Percentiles rank a stretch among this genome's conserved stretches.
phyloP scores from a whole-genome alignment of 2,329 filamentous ascomycete genomes.

The Colletotrichum sojae region DNA sequence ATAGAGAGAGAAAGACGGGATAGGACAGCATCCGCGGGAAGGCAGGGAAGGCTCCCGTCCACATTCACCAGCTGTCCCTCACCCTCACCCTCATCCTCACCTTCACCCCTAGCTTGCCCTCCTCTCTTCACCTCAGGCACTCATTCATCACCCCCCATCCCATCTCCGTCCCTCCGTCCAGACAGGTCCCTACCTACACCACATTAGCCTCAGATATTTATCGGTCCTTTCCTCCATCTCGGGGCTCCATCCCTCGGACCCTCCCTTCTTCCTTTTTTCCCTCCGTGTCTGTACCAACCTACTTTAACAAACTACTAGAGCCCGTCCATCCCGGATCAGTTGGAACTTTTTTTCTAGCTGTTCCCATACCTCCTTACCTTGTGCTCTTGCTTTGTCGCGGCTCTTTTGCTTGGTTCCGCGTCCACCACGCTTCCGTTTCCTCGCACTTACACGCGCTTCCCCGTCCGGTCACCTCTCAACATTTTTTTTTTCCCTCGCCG shows the following conservation, averaged over 20 bases:
- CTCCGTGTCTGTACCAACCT: not conserved
- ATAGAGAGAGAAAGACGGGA: not conserved
- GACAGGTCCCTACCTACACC: not conserved
- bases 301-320: slow-evolving; percentile 27
- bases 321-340: slow-evolving; percentile 23
- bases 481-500: slow-evolving; percentile 29
- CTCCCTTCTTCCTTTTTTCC: slow-evolving; percentile 32
- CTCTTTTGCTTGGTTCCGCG: not conserved
- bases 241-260: slow-evolving; percentile 35
- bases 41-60: slow-evolving; percentile 1
- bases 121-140: not conserved
- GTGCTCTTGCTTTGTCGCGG: slow-evolving; percentile 10
- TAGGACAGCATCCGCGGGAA: not conserved
- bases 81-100: slow-evolving; percentile 7
- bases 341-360: not conserved
- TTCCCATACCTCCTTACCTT: slow-evolving; percentile 5
- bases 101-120: slow-evolving; percentile 2
- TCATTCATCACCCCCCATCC: not conserved
- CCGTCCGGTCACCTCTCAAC: slow-evolving; percentile 34
- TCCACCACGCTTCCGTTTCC: not conserved
- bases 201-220: slow-evolving; percentile 29
- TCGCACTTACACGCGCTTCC: slow-evolving; percentile 36
- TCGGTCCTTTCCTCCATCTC: slow-evolving; percentile 39
- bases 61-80: not conserved
- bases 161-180: not conserved